Percentiles rank a stretch among this genome's conserved stretches.
These are phyloP conservation scores for Phytophthora idaei DNA, from an alignment of 352 stramenopile genomes.

Conservation along the genomic window DNA sequence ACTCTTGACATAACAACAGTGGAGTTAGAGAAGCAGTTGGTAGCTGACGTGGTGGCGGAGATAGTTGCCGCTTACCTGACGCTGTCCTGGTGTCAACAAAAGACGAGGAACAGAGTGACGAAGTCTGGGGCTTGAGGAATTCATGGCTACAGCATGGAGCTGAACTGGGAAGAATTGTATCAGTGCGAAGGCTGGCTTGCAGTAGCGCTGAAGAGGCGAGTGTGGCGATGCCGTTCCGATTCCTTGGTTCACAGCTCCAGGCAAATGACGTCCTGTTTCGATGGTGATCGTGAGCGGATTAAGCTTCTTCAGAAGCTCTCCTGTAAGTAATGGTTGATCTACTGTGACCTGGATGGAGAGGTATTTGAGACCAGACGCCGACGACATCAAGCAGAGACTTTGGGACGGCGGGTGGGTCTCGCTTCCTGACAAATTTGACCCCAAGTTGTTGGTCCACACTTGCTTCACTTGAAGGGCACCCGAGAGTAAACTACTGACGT, in stretches of 20 bases:
- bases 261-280: constrained; percentile 45
- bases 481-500: constrained; percentile 58
- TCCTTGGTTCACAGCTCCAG: constrained; percentile 42
- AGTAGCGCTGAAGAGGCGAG: constrained; percentile 43
- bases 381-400: constrained; percentile 39
- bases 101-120: constrained; percentile 29
- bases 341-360: constrained; percentile 57
- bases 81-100: constrained; percentile 41
- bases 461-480: constrained; percentile 50
- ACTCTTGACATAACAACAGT: constrained; percentile 15
- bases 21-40: background rate
- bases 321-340: constrained; percentile 54
- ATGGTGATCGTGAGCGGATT: constrained; percentile 78
- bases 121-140: background rate
- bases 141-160: constrained; percentile 10
- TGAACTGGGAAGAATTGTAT: constrained; percentile 58
- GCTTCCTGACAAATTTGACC: constrained; percentile 1
- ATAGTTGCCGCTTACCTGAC: constrained; percentile 36
- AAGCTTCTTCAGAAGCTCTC: constrained; percentile 45
- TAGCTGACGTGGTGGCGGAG: background rate
- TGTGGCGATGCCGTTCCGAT: constrained; percentile 42
- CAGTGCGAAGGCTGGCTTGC: constrained; percentile 61
- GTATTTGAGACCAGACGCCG: constrained; percentile 43
- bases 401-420: constrained; percentile 7
- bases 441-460: constrained; percentile 33